phyloP scores from a whole-genome alignment of 805 yeast genomes.

The Huiozyma naganishii region DNA sequence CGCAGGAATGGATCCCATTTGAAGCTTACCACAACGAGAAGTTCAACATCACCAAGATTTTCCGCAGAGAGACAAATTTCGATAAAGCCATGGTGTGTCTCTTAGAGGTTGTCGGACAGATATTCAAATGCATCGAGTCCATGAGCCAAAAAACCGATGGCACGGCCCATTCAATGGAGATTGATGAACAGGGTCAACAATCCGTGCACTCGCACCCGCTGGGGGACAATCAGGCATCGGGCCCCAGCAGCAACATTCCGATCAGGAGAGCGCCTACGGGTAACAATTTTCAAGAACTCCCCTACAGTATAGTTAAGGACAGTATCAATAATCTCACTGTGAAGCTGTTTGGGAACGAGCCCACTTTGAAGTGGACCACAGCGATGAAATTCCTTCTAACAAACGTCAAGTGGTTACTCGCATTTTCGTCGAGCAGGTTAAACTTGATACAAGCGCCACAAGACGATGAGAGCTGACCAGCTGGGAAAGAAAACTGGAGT shows the following conservation, averaged over 20 bases:
- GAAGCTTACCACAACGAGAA: constrained; percentile 60
- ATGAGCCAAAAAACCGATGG: background rate
- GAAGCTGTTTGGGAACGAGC: constrained; percentile 48
- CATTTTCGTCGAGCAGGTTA: constrained; percentile 47
- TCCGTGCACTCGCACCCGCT: too few species aligned
- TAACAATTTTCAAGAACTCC: constrained; percentile 37
- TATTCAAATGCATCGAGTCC: constrained; percentile 9
- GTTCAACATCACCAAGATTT: constrained; percentile 60
- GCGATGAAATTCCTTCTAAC: constrained; percentile 78
- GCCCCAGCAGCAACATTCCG: background rate
- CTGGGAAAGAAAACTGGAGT: too few species aligned
- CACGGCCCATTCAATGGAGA: too few species aligned
- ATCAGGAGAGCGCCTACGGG: background rate
- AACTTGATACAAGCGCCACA: background rate
- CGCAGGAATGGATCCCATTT: constrained; percentile 34
- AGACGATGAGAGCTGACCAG: background rate
- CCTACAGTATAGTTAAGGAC: constrained; percentile 62
- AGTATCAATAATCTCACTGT: constrained; percentile 70
- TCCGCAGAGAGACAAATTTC: constrained; percentile 53
- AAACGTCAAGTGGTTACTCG: constrained; percentile 73
- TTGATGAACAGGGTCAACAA: too few species aligned
- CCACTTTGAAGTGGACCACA: constrained; percentile 78
- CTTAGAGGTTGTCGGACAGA: constrained; percentile 29
- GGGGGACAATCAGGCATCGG: too few species aligned
- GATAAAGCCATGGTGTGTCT: constrained; percentile 77